Evolutionary conservation across 768 basidiomycete genomes (phyloP), one percentile per base, ranked within the genome.

Genomic region (Lactifluus echinatus): DNA sequence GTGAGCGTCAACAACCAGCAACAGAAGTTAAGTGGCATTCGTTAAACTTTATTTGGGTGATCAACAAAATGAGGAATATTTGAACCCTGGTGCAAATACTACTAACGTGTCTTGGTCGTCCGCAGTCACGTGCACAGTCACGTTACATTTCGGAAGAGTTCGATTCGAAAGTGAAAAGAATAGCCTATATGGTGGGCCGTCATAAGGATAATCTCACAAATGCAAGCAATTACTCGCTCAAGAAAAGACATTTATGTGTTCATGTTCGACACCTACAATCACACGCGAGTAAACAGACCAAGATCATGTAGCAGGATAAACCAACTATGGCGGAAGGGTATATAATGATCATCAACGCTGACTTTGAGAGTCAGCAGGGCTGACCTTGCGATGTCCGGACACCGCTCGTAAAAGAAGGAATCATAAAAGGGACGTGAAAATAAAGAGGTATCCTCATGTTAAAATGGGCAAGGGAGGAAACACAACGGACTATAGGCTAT

Each of bases 381-480:
- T 19, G 34, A 23, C 40, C 31, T 14, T 44, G 14, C 47, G 53
- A 53, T 54, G 58, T 59, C 53, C 58, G 19, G 53, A 54, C 48
- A 54, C 53, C 40, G 42, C 48, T 17, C 47, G 42, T 48, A 37
- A 34, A 21, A 15, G 37, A 42, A n/a, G 17, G 14, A 44, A 59
- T 50, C 48, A 11, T 50, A 53, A 48, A 49, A 34, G 31, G 44
- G 58, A 31, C 36, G 40, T 42, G 23, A 58, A 43, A 8, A 54
- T 26, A 42, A 37, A 55, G 10, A 23, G 12, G 19, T 43, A n/a
- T 48, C 31, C 40, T 36, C 5, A 45, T 54, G 31, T 28, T 11
- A 47, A 43, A 24, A 24, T 43, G 26, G 21, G 46, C 40, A 29
- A 53, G 31, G 4, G 12, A 28, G 19, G 19, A 14, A 24, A 42